phyloP scores from a whole-genome alignment of 345 rosid genomes.

The Barbarea vulgaris region DNA sequence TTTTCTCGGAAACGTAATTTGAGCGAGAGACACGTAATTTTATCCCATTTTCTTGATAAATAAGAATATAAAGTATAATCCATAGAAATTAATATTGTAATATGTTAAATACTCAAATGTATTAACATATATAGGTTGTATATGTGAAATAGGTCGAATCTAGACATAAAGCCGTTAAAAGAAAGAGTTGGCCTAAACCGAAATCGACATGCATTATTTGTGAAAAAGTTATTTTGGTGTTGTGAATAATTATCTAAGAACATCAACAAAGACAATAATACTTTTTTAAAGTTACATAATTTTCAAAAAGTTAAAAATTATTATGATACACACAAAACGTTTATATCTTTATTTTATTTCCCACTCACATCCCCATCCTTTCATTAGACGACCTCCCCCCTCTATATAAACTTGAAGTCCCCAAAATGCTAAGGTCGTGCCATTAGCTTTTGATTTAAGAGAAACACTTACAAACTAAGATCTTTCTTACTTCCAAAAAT shows the following conservation, averaged over 20 bases:
- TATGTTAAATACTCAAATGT: neutral
- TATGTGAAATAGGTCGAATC: conserved; percentile 41
- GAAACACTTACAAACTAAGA: conserved; percentile 28
- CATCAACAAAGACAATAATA: conserved; percentile 9
- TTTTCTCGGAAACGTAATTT: conserved; percentile 31
- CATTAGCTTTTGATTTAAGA: conserved; percentile 34
- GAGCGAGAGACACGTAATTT: conserved; percentile 2
- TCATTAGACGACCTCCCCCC: neutral
- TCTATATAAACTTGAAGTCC: conserved; percentile 37
- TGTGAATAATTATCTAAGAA: neutral
- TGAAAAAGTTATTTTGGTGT: conserved; percentile 25
- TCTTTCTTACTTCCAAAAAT: conserved; percentile 16
- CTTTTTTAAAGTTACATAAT: neutral
- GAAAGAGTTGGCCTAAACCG: conserved; percentile 37
- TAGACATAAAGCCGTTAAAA: conserved; percentile 32
- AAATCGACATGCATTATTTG: conserved; percentile 42
- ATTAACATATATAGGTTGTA: neutral
- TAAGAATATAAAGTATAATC: neutral
- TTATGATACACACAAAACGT: conserved; percentile 11
- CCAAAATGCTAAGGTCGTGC: conserved; percentile 36
- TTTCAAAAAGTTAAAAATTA: neutral
- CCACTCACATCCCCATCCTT: conserved; percentile 12
- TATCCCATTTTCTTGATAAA: neutral
- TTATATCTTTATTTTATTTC: conserved; percentile 7
- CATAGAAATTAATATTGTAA: neutral